These are phyloP conservation scores for Rhynchosporium graminicola DNA, from an alignment of 2,329 filamentous ascomycete species.

Conservation along the genomic window DNA sequence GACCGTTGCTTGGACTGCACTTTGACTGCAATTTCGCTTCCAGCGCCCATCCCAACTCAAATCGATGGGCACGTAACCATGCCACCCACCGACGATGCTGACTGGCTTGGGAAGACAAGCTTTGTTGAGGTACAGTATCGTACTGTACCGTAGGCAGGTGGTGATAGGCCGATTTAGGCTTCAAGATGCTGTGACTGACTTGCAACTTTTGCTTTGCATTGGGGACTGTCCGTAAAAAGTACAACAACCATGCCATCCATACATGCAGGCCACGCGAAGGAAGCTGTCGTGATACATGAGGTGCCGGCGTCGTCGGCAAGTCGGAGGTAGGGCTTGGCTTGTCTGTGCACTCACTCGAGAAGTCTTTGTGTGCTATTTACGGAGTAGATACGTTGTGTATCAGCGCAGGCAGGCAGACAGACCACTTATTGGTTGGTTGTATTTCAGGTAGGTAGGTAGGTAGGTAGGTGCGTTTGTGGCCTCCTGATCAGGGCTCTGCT, in stretches of 20 bases:
- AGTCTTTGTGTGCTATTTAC: neutral
- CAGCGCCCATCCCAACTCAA: constrained; percentile 26
- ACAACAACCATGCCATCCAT: too few relatives aligned
- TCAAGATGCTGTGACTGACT: neutral
- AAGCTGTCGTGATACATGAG: constrained; percentile 20
- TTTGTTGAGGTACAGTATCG: neutral
- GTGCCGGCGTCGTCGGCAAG: constrained; percentile 15
- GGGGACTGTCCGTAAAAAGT: too few relatives aligned
- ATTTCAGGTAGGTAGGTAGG: too few relatives aligned
- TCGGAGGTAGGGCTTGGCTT: neutral
- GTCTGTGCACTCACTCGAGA: neutral
- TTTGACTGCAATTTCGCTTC: constrained; percentile 28
- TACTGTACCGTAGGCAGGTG: neutral
- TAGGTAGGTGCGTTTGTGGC: too few relatives aligned
- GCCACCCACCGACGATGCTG: constrained; percentile 13
- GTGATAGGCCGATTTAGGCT: neutral
- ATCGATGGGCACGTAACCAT: constrained; percentile 28
- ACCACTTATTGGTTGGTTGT: too few relatives aligned
- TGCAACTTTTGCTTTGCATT: neutral
- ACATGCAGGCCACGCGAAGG: constrained; percentile 12
- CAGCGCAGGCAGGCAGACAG: too few relatives aligned
- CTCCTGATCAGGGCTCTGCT: too few relatives aligned
- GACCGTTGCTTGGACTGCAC: constrained; percentile 10
- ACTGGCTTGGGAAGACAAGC: constrained; percentile 4
- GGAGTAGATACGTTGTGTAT: constrained; percentile 1